Base-by-base conservation (phyloP, 2,329 filamentous ascomycete species). In the Arthrobotrys iridis region DNA sequence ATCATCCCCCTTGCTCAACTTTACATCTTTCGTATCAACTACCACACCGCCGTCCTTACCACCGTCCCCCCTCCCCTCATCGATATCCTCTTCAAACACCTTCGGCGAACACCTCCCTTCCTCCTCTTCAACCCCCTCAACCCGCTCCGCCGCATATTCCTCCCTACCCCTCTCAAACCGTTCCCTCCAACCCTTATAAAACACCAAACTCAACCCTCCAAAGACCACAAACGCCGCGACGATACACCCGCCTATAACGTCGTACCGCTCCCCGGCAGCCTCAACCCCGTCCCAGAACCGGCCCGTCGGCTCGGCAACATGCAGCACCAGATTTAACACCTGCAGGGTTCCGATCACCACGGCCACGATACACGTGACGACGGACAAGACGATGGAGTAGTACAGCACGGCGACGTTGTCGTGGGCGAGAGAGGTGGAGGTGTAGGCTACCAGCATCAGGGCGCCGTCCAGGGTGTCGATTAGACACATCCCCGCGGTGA, bases 401-500 rank as follows among this genome's bases (percentile, higher is more conserved):
- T 98, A 98, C 0, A 97, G 84, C 50, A 97, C 93, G 0, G 93
- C 93, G n/a, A 98, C 88, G 0, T 87, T 87, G 80, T 98, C 93
- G 68, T 91, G 86, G 0, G 92, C 89, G 50, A 96, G 89, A 28
- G 90, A 83, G 10, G 88, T 92, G 40, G 90, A 91, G 0, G 93
- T 93, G 82, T 99, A 98, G 0, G 98, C 85, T 0, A 91, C 90
- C 88, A 97, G 93, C 93, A 98, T 98, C 18, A 97, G 85, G 0
- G 94, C 94, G 22, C 94, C 94, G 79, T 98, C 95, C 0, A 90
- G 91, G 0, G 93, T 97, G 82, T 98, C 95, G 4, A 98, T 85
- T 20, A 98, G 86, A 81, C 93, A 97, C 95, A 99, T 98, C 71
- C 93, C 95, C 0, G 91, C 92, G 90, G 94, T 97, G 80, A 98